phyloP scores from a whole-genome alignment of 129 eudicot species.

The Gnaphalium uliginosum region DNA sequence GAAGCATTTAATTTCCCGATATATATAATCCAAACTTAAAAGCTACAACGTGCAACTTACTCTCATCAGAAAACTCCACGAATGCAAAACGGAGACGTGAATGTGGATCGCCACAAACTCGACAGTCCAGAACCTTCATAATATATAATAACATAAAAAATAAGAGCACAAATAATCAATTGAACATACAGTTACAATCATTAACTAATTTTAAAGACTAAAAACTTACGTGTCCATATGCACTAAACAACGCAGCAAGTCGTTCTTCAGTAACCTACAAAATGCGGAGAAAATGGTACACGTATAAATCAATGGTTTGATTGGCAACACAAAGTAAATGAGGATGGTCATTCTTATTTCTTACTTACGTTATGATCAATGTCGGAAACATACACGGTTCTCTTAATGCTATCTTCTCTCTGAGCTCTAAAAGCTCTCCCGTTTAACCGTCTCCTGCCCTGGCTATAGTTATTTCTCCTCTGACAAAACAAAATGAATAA shows the following conservation, averaged over 20 bases:
- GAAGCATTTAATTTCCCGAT: not conserved
- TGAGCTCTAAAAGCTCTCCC: constrained; percentile 80
- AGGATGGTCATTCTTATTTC: constrained; percentile 19
- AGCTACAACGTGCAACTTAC: constrained; percentile 61
- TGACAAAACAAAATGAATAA: constrained; percentile 28
- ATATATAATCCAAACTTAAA: not conserved
- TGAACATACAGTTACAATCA: not conserved
- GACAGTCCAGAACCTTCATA: constrained; percentile 86
- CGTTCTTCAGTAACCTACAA: constrained; percentile 88
- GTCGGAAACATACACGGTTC: constrained; percentile 87
- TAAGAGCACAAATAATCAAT: constrained; percentile 1
- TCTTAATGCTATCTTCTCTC: constrained; percentile 90
- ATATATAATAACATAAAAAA: constrained; percentile 14
- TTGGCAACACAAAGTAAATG: not conserved
- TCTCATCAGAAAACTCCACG: constrained; percentile 89
- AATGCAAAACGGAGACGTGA: constrained; percentile 99
- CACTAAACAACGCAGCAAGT: constrained; percentile 83
- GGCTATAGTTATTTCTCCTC: constrained; percentile 68
- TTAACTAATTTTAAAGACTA: constrained; percentile 5
- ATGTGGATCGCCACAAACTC: constrained; percentile 95
- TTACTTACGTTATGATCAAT: constrained; percentile 81
- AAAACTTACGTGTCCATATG: constrained; percentile 81
- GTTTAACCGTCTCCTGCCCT: constrained; percentile 71
- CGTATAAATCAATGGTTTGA: constrained; percentile 1
- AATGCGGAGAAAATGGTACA: not conserved